Base-by-base conservation (phyloP, 805 yeast species). In the Ogataea haglerorum region DNA sequence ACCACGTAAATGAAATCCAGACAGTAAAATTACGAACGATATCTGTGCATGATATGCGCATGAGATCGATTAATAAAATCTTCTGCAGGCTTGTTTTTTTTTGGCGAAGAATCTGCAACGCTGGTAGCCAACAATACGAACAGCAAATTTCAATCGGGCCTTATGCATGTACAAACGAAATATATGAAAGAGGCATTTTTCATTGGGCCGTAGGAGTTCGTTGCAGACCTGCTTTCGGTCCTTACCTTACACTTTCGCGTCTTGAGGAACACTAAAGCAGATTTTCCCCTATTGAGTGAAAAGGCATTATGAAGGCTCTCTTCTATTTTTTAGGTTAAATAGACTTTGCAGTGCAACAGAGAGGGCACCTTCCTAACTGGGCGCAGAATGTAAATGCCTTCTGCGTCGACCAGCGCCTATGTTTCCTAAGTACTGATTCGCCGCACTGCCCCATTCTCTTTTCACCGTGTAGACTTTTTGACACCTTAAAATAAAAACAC, bases 301-400 rank as follows among this genome's bases (percentile, higher is more conserved):
- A 24, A 24, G 12, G 27, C 27, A 24, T 2, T 24, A 24, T 12
- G 27, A 24, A 12, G 12, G 14, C 12, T 10, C 8, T n/a, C 27
- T 24, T 24, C 27, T 24, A 24, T 12, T 7, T 24, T 12, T 24
- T 24, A 12, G 12, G 27, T 12, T 10, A 5, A 24, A 12, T 24
- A 12, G 27, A 6, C 27, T 24, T 24, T 24, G 27, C 14, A 24
- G 27, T 10, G n/a, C n/a, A 24, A 24, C n/a, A 24, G n/a, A 24
- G 26, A n/a, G 27, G 27, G 27, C n/a, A n/a, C 27, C 16, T 29
- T 29, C 31, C 31, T 16, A 29, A 29, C 31, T 29, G 31, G 19
- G 31, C 31, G 19, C 31, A 24, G 27, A 24, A 10, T 24, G 27
- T 24, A 29, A 17, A n/a, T 16, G 31, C 31, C 17, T 15, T 2